Evolutionary conservation across 2,329 filamentous ascomycete genomes (phyloP), one percentile per base, ranked within the genome.

Genomic region (Ramichloridium luteum): DNA sequence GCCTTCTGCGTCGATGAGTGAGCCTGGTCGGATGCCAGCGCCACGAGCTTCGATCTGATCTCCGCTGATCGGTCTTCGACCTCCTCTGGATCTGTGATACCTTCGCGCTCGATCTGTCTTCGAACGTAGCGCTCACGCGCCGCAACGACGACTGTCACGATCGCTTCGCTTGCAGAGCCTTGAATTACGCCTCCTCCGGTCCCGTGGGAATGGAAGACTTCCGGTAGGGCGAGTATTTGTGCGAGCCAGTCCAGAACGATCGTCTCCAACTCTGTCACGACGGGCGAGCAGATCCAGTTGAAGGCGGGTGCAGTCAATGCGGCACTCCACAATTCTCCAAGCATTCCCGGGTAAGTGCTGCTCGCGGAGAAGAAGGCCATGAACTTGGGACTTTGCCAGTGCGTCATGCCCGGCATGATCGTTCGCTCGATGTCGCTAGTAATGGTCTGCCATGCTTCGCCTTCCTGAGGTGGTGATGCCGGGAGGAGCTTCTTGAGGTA

Each of bases 221-320:
- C 59, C 0, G 88, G 85, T 14, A 96, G 63, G 1, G 62, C 73
- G 9, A 94, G 58, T 6, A 84, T 68, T 54, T 79, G 73, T 11
- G 79, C 83, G 3, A 94, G 62, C 86, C 88, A 96, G 58, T 96
- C 88, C 55, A 94, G 69, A 26, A 93, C 79, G 14, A 94, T 70
- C 0, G 86, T 93, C 65, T 96, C 88, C 28, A 96, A 70, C 61
- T 96, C 88, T 0, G 88, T 96, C 12, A 90, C 78, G 5, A 81
- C 85, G 1, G 88, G 88, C 4, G 78, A 85, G 60, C 88, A 94
- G 42, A 94, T 76, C 88, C 88, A 96, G 60, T 96, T 96, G 67
- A 96, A 96, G 23, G 84, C 84, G 1, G 88, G 84, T 11, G 82
- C 82, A 9, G 77, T 90, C 59, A 94, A 86, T 5, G 84, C 80